Percentiles rank a stretch among this genome's conserved stretches.
Conservation (phyloP, 116 monocot genomes). For the Cymodocea nodosa region DNA sequence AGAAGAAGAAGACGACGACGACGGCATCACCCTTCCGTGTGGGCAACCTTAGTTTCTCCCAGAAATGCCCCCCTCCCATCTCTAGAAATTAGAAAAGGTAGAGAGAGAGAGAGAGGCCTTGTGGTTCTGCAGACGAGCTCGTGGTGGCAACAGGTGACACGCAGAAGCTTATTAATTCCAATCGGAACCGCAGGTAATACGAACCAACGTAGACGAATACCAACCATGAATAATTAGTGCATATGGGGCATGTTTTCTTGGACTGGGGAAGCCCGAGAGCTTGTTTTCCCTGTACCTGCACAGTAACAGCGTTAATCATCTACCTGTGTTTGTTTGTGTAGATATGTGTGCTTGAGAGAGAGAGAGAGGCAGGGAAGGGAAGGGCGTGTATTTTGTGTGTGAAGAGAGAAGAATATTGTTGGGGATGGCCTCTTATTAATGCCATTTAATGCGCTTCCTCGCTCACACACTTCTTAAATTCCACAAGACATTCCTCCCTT, state of each 20-base stretch:
- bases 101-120: background rate
- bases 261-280: background rate
- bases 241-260: background rate
- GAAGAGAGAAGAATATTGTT: constrained; percentile 1
- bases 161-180: background rate
- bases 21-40: no score
- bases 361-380: background rate
- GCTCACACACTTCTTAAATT: background rate
- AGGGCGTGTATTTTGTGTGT: background rate
- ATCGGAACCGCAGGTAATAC: constrained; percentile 1
- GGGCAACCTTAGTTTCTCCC: no score
- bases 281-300: background rate
- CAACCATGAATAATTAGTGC: background rate
- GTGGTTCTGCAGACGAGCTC: background rate
- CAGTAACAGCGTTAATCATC: background rate
- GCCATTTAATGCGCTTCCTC: constrained; percentile 4
- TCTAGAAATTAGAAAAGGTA: background rate
- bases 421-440: constrained; percentile 5
- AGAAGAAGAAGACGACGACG: no score
- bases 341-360: background rate
- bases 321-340: background rate
- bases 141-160: background rate
- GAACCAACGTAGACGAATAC: background rate
- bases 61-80: no score
- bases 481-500: constrained; percentile 5